Conservation (phyloP, 257 asterid genomes). For the Anisodus acutangulus region DNA sequence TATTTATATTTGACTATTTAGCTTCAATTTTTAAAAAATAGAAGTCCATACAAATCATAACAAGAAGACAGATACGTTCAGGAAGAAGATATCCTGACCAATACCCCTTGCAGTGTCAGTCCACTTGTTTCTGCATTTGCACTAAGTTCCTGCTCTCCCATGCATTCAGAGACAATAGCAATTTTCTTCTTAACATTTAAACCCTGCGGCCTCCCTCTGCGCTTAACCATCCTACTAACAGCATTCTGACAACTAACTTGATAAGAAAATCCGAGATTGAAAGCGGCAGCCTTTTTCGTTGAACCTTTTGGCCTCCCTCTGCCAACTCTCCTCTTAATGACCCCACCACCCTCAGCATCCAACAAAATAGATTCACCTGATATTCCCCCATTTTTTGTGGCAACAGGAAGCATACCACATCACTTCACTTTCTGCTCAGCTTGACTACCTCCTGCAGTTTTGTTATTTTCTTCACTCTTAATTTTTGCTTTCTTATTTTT, state of each 20-base stretch:
- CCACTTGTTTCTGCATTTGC: slow-evolving; percentile 29
- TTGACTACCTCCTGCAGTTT: slow-evolving; percentile 20
- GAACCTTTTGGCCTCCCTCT: slow-evolving; percentile 35
- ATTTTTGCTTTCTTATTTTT: slow-evolving; percentile 30
- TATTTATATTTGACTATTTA: slow-evolving; percentile 14
- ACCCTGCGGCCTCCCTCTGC: slow-evolving; percentile 30
- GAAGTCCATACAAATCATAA: slow-evolving; percentile 12
- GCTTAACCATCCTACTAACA: neutral
- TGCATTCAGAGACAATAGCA: slow-evolving; percentile 25
- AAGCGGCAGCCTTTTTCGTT: slow-evolving; percentile 27
- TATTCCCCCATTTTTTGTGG: slow-evolving; percentile 7
- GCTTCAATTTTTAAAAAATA: neutral
- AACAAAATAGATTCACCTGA: slow-evolving; percentile 1
- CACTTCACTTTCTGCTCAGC: slow-evolving; percentile 22
- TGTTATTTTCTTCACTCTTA: slow-evolving; percentile 17
- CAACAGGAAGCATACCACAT: slow-evolving; percentile 21
- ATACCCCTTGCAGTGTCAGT: slow-evolving; percentile 34
- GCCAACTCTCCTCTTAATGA: neutral
- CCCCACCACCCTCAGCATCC: slow-evolving; percentile 7
- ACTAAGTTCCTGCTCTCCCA: slow-evolving; percentile 33
- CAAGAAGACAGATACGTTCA: neutral
- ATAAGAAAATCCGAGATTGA: slow-evolving; percentile 4
- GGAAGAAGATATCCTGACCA: slow-evolving; percentile 33
- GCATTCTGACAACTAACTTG: slow-evolving; percentile 26
- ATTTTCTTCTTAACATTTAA: slow-evolving; percentile 28